Conservation (phyloP, 1,139 yeast genomes). For the Yamadazyma triangularis region DNA sequence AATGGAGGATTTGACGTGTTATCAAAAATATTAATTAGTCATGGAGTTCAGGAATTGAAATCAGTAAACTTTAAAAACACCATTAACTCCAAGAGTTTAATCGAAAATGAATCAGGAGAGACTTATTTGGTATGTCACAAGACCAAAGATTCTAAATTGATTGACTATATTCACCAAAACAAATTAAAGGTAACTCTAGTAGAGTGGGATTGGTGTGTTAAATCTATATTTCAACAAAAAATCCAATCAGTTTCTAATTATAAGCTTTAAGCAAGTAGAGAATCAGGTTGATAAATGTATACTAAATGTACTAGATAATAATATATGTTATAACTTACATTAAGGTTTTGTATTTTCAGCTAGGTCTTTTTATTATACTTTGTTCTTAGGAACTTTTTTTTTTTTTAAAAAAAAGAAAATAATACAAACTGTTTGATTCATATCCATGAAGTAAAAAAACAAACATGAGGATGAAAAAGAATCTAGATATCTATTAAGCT, state of each 20-base stretch:
- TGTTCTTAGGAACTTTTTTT: no score
- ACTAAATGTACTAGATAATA: no score
- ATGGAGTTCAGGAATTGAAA: slow-evolving; percentile 49
- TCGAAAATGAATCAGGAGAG: slow-evolving; percentile 6
- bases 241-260: slow-evolving; percentile 18
- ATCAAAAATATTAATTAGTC: slow-evolving; percentile 57
- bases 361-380: no score
- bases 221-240: slow-evolving; percentile 49
- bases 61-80: slow-evolving; percentile 5
- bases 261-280: no score
- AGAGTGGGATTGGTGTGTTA: slow-evolving; percentile 70
- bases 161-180: slow-evolving; percentile 27
- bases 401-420: no score
- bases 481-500: slow-evolving; percentile 44
- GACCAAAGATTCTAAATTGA: slow-evolving; percentile 41
- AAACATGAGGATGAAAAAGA: neutral
- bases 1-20: slow-evolving; percentile 68
- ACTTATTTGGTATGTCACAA: slow-evolving; percentile 28
- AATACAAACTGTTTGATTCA: no score
- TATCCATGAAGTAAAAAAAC: neutral
- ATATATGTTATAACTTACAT: no score
- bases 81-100: slow-evolving; percentile 6
- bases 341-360: no score
- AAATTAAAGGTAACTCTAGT: slow-evolving; percentile 33
- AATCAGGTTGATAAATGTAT: no score